These are phyloP conservation scores for Grammothele lineata DNA, from an alignment of 768 basidiomycete species.

Conservation along the genomic window DNA sequence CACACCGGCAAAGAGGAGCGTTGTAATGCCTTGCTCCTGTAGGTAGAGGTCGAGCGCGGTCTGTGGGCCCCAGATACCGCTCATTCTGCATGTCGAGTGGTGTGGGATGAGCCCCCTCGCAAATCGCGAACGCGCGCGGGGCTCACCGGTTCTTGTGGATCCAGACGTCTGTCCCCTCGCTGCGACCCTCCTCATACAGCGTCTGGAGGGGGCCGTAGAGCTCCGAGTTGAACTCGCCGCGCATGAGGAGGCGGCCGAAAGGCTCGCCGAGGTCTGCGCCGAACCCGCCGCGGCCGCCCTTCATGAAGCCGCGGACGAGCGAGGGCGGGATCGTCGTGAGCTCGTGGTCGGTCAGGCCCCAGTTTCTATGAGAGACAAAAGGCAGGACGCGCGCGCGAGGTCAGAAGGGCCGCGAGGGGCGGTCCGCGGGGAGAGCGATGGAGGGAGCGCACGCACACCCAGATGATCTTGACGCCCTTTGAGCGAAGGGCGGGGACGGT, in stretches of 20 bases:
- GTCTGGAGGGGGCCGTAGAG: slow-evolving; percentile 61
- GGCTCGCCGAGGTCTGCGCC: slow-evolving; percentile 48
- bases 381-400: background rate
- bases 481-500: slow-evolving; percentile 45
- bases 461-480: slow-evolving; percentile 53
- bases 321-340: slow-evolving; percentile 58
- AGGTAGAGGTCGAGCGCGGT: slow-evolving; percentile 60
- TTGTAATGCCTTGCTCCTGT: slow-evolving; percentile 57
- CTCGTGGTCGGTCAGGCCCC: slow-evolving; percentile 67
- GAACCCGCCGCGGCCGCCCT: slow-evolving; percentile 44
- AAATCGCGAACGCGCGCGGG: background rate
- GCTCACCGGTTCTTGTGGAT: slow-evolving; percentile 64
- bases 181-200: slow-evolving; percentile 47
- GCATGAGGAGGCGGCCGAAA: slow-evolving; percentile 57
- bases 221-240: slow-evolving; percentile 52
- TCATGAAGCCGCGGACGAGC: slow-evolving; percentile 50
- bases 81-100: slow-evolving; percentile 41
- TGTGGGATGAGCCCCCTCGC: background rate
- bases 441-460: slow-evolving; percentile 42
- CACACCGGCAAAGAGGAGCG: slow-evolving; percentile 60
- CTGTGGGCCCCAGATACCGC: slow-evolving; percentile 63
- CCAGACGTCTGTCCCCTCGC: slow-evolving; percentile 61
- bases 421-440: background rate
- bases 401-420: background rate
- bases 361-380: slow-evolving; percentile 55